Evolutionary conservation across 176 grass and related monocot species (phyloP), one percentile per base, ranked within the genome.

Genomic region (Carex scoparia): DNA sequence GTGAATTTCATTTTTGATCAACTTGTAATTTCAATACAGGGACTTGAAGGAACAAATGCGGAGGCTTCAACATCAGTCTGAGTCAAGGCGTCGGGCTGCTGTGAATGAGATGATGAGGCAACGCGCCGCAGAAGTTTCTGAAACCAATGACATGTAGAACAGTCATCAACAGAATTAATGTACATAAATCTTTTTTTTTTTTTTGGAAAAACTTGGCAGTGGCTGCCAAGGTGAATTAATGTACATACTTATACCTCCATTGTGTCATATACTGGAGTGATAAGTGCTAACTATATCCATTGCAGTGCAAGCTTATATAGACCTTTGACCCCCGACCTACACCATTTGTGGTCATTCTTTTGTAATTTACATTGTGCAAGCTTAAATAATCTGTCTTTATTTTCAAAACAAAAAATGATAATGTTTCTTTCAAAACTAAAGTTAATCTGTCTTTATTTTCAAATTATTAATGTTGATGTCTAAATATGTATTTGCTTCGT

Each of bases 101-200:
- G 93, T 99, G 58, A 99, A 95, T 85, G 97, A 99, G 86, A 98
- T 98, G 96, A 95, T 98, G 95, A 98, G 95, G 81, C 93, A 98
- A 46, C 94, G 95, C 1, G 65, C 65, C 0, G 65, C 65, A 16
- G 94, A 97, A 88, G 90, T 97, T 68, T 92, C 59, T 61, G 90
- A 87, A 79, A 92, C 33, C 40, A 68, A 83, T 35, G 81, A 83
- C 81, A 15, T 55, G 23, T 83, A 54, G 69, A 13, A 65, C 27
- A 65, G 11, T 82, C 27, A 65, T 40, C 79, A 64, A 55, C 31
- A 53, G 27, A 51, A 79, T 67, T 30, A 4, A 67, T 83, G 81
- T 83, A 69, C 42, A 69, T 83, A 46, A 40, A 40, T 40, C 4
- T 40, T 40, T 40, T 40, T 40, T 40, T 40, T 38, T 35, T 35